phyloP scores from a whole-genome alignment of 345 rosid species.

The Boechera retrofracta region DNA sequence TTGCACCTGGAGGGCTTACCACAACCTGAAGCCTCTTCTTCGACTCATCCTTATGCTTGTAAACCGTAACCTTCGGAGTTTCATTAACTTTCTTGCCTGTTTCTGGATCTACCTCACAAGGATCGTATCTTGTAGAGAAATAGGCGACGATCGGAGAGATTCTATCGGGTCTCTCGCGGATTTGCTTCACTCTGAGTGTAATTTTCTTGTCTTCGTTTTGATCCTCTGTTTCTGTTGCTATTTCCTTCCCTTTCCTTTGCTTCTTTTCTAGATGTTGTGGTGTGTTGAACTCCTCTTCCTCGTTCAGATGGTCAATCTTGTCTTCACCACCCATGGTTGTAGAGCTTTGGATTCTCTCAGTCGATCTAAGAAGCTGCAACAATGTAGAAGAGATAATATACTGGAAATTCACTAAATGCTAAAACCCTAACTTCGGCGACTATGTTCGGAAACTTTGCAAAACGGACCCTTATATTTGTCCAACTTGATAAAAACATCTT shows the following conservation, averaged over 20 bases:
- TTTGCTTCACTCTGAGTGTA: slow-evolving; percentile 48
- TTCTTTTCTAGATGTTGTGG: slow-evolving; percentile 31
- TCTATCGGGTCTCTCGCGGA: slow-evolving; percentile 54
- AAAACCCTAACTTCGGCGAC: slow-evolving; percentile 34
- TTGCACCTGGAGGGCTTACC: slow-evolving; percentile 64
- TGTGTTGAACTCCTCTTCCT: slow-evolving; percentile 22
- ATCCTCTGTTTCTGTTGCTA: slow-evolving; percentile 23
- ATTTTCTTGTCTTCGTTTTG: slow-evolving; percentile 19
- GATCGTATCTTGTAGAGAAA: slow-evolving; percentile 76
- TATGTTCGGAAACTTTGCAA: not conserved
- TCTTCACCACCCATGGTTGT: slow-evolving; percentile 22
- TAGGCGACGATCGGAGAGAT: slow-evolving; percentile 72
- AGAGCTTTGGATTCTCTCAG: not conserved
- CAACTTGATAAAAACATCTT: no score
- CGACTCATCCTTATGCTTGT: slow-evolving; percentile 48
- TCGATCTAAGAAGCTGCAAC: not conserved
- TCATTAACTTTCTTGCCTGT: not conserved
- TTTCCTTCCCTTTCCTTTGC: slow-evolving; percentile 29
- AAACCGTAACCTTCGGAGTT: slow-evolving; percentile 52
- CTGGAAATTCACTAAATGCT: not conserved
- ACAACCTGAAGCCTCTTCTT: slow-evolving; percentile 68
- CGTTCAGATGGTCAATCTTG: not conserved
- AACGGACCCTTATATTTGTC: slow-evolving; percentile 13
- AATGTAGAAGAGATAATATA: not conserved
- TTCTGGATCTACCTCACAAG: slow-evolving; percentile 25